Percentiles rank a stretch among this genome's conserved stretches.
These are phyloP conservation scores for Emmonsiellopsis sp. DNA, from an alignment of 2,329 filamentous ascomycete genomes.

Conservation along the genomic window DNA sequence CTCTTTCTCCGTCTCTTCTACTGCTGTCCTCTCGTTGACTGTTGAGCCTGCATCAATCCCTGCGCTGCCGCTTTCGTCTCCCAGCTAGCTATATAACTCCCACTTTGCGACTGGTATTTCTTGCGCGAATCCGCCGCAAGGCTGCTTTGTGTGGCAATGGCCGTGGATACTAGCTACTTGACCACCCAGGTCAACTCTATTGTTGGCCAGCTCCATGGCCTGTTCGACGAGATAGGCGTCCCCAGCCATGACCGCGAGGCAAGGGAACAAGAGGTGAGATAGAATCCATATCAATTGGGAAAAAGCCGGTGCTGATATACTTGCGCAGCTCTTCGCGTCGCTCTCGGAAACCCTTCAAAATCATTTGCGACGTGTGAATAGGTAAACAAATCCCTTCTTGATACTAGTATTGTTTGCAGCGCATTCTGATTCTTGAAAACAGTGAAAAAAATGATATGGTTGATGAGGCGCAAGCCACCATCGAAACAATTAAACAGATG, in stretches of 20 bases:
- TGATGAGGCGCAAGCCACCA: constrained; percentile 79
- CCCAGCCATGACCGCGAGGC: constrained; percentile 82
- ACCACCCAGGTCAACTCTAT: constrained; percentile 93
- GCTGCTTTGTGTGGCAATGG: constrained; percentile 20
- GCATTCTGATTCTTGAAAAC: constrained; percentile 8
- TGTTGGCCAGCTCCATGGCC: constrained; percentile 81
- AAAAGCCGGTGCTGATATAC: background rate
- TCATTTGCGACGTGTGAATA: constrained; percentile 74
- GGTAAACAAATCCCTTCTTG: constrained; percentile 34
- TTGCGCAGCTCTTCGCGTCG: constrained; percentile 69
- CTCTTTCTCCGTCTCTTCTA: background rate
- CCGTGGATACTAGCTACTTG: constrained; percentile 85
- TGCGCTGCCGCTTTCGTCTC: background rate
- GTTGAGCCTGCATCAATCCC: background rate
- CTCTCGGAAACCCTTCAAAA: constrained; percentile 86
- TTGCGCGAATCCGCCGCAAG: background rate
- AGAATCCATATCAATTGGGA: background rate
- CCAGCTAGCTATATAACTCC: background rate
- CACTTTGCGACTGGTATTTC: background rate
- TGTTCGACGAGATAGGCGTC: constrained; percentile 98
- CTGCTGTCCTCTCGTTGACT: background rate
- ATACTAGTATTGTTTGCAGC: background rate
- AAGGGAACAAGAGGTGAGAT: constrained; percentile 74
- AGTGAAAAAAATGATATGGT: constrained; percentile 82
- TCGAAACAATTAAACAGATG: constrained; percentile 87